These are phyloP conservation scores for Lasiodiplodia theobromae DNA, from an alignment of 2,329 filamentous ascomycete species.

Conservation along the genomic window DNA sequence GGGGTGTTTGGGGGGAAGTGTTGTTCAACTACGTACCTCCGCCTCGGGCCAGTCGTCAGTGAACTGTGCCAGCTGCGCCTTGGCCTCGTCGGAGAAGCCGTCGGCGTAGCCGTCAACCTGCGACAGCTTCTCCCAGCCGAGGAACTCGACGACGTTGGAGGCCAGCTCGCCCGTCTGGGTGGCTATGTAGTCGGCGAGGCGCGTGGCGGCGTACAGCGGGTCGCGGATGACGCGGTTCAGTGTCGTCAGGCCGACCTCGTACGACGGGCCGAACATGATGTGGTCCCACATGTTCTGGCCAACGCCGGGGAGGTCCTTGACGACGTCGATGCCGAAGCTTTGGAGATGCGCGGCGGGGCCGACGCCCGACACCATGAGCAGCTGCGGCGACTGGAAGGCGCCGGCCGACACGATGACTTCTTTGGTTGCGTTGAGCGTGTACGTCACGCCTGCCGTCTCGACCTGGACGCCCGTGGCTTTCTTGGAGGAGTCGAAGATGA, in stretches of 20 bases:
- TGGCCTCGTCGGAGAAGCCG: conserved; percentile 29
- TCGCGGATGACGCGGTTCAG: conserved; percentile 34
- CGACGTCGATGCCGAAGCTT: conserved; percentile 34
- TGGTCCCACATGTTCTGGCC: conserved; percentile 44
- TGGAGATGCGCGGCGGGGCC: conserved; percentile 38
- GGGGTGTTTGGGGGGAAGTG: too few species aligned
- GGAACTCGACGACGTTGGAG: conserved; percentile 35
- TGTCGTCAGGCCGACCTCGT: conserved; percentile 35
- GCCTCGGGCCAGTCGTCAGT: conserved; percentile 40
- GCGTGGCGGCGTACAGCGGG: conserved; percentile 33
- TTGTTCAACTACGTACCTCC: conserved; percentile 27
- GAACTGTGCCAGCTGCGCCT: conserved; percentile 31
- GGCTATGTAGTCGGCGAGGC: conserved; percentile 32
- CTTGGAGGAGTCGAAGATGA: conserved; percentile 43
- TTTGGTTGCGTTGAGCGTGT: conserved; percentile 41
- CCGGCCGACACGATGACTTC: conserved; percentile 56
- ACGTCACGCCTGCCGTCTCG: conserved; percentile 29
- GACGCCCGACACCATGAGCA: conserved; percentile 48
- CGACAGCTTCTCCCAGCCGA: conserved; percentile 39
- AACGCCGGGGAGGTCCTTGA: conserved; percentile 37
- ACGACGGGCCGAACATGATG: conserved; percentile 36
- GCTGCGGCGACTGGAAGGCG: conserved; percentile 52
- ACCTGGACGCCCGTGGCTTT: conserved; percentile 37
- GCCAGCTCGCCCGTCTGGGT: conserved; percentile 34
- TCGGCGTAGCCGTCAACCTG: conserved; percentile 19